Conservation (phyloP, 352 stramenopile genomes). For the Globisporangium carolinianum region DNA sequence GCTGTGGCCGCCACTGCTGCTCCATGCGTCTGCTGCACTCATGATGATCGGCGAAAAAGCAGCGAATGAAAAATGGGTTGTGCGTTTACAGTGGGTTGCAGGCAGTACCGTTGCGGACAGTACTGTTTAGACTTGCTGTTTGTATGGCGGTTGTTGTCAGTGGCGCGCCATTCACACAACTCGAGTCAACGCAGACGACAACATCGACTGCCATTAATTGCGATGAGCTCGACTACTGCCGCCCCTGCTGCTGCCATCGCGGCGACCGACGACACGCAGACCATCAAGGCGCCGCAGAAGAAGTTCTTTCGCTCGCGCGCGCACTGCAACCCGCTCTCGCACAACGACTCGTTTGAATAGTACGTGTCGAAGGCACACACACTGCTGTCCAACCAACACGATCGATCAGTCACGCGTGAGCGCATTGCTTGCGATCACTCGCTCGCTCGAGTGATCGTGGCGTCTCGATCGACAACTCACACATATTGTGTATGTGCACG, state of each 20-base stretch:
- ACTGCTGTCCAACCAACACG: no score
- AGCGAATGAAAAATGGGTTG: no score
- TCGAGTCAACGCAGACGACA: not conserved
- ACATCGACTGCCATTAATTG: not conserved
- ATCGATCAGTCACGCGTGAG: no score
- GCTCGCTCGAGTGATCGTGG: not conserved
- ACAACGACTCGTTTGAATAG: conserved; percentile 96
- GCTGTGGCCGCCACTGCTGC: no score
- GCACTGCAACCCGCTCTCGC: conserved; percentile 95
- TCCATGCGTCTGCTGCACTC: no score
- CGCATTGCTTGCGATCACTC: not conserved
- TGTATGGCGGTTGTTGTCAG: not conserved
- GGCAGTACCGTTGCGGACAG: no score
- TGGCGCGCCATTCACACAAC: conserved; percentile 4
- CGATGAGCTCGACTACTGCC: not conserved
- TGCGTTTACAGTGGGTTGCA: no score
- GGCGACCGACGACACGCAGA: conserved; percentile 18
- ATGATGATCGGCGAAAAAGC: no score
- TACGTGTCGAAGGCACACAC: conserved; percentile 16
- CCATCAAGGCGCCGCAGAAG: conserved; percentile 84
- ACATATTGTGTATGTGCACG: not conserved
- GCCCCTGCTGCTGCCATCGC: not conserved
- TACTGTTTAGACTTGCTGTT: no score
- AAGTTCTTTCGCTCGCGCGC: conserved; percentile 95
- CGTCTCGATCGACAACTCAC: not conserved